Evolutionary conservation across 371 early-diverging fungal genomes (phyloP).

Genomic region (Mucor lusitanicus): DNA sequence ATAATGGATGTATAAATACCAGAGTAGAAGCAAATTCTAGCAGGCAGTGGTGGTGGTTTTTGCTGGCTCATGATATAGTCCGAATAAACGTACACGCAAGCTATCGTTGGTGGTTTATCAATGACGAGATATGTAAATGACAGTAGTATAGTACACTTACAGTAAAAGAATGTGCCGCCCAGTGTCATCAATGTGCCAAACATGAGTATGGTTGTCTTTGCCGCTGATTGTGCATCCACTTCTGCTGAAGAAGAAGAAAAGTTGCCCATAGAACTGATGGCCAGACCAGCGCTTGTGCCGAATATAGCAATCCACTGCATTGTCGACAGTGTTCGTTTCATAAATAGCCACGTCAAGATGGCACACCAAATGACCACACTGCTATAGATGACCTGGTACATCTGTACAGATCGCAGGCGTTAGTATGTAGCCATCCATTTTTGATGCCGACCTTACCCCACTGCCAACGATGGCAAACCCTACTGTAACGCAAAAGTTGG

Average conservation of each 20-base stretch:
- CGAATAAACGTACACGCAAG: slow-evolving; percentile 55
- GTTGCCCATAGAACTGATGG: slow-evolving; percentile 54
- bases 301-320: slow-evolving; percentile 70
- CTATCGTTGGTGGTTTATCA: slow-evolving; percentile 18
- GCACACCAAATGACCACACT: slow-evolving; percentile 81
- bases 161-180: slow-evolving; percentile 59
- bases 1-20: slow-evolving; percentile 54
- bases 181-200: slow-evolving; percentile 59
- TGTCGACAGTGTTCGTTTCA: slow-evolving; percentile 54
- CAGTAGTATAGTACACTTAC: slow-evolving; percentile 28
- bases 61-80: slow-evolving; percentile 56
- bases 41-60: slow-evolving; percentile 43
- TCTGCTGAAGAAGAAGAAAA: slow-evolving; percentile 16
- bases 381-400: slow-evolving; percentile 78
- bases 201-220: slow-evolving; percentile 24
- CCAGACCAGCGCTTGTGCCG: slow-evolving; percentile 68
- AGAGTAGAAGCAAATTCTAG: slow-evolving; percentile 54
- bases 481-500: slow-evolving; percentile 69
- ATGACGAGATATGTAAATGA: background rate
- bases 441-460: slow-evolving; percentile 48
- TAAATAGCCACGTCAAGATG: slow-evolving; percentile 63
- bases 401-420: slow-evolving; percentile 28
- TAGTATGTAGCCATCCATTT: background rate
- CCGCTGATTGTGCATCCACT: slow-evolving; percentile 1
- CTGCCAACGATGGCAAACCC: slow-evolving; percentile 78